These are phyloP conservation scores for Scenedesmus sp. DNA, from an alignment of 163 green algal species.

Conservation along the genomic window DNA sequence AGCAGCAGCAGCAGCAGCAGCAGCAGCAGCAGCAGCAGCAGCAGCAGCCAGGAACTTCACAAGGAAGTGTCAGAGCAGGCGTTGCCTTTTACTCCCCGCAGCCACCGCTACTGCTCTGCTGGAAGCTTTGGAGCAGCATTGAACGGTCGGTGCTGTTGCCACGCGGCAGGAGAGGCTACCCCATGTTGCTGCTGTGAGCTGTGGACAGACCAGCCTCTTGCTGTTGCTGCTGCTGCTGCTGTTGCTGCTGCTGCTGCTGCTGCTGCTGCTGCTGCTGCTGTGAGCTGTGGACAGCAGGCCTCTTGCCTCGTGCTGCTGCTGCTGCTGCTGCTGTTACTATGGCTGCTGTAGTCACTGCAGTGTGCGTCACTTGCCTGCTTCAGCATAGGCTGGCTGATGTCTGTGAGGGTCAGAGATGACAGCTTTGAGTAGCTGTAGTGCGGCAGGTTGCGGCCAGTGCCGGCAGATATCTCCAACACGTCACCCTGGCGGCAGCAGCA, in stretches of 20 bases:
- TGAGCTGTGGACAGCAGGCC: too few species aligned
- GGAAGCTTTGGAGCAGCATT: too few species aligned
- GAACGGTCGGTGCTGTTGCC: too few species aligned
- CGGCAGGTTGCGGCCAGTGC: slow-evolving; percentile 87
- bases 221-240: background rate
- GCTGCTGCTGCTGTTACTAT: background rate
- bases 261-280: background rate
- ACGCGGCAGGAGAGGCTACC: too few species aligned
- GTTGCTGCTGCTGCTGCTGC: too few species aligned
- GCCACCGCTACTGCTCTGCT: too few species aligned
- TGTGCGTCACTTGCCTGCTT: slow-evolving; percentile 17
- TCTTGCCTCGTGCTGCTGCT: background rate
- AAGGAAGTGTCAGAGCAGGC: too few species aligned
- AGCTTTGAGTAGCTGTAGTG: slow-evolving; percentile 70
- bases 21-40: background rate
- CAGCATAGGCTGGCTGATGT: slow-evolving; percentile 76
- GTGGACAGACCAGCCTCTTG: background rate
- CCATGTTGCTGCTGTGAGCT: too few species aligned
- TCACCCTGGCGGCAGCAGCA: slow-evolving; percentile 64
- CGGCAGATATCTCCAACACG: slow-evolving; percentile 88
- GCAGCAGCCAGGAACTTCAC: background rate
- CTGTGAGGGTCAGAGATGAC: slow-evolving; percentile 69
- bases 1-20: background rate
- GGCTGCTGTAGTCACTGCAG: background rate
- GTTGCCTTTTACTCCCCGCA: too few species aligned